These are phyloP conservation scores for Gelatoporia subvermispora DNA, from an alignment of 768 basidiomycete genomes.

Conservation along the genomic window DNA sequence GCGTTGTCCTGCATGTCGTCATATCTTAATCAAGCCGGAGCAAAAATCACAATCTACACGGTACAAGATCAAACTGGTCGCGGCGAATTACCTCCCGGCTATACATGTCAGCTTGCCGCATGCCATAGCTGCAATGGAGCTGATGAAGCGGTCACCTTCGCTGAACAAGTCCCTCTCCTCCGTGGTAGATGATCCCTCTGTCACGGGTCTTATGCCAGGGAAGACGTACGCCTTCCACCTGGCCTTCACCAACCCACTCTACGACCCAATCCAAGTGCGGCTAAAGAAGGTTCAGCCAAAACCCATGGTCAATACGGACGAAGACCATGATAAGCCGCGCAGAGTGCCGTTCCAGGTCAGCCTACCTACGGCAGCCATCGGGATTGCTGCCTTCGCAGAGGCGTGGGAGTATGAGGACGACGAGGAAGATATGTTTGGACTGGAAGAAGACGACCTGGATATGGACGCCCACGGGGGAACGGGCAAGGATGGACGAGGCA, in stretches of 20 bases:
- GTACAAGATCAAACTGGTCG: slow-evolving; percentile 97
- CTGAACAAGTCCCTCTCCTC: slow-evolving; percentile 28
- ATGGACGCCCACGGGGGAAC: slow-evolving; percentile 29
- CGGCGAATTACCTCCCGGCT: slow-evolving; percentile 88
- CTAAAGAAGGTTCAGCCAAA: slow-evolving; percentile 67
- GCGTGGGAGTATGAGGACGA: slow-evolving; percentile 99
- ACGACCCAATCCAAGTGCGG: slow-evolving; percentile 92
- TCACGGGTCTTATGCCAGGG: slow-evolving; percentile 56
- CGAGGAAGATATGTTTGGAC: slow-evolving; percentile 70
- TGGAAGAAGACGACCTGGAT: slow-evolving; percentile 36
- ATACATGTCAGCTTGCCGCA: slow-evolving; percentile 72
- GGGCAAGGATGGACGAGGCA: slow-evolving; percentile 42
- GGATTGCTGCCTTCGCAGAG: slow-evolving; percentile 88
- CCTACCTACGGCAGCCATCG: slow-evolving; percentile 72
- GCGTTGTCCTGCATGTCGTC: slow-evolving; percentile 89
- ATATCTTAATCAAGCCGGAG: slow-evolving; percentile 97
- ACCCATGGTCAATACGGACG: slow-evolving; percentile 36
- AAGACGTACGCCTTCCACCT: slow-evolving; percentile 86
- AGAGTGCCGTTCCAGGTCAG: slow-evolving; percentile 77
- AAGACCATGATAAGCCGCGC: slow-evolving; percentile 46
- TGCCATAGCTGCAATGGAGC: slow-evolving; percentile 33
- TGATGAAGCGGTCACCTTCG: slow-evolving; percentile 35
- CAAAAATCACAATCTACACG: slow-evolving; percentile 92
- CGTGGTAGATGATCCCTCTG: slow-evolving; percentile 34
- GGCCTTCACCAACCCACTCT: slow-evolving; percentile 89